phyloP scores from a whole-genome alignment of 192 early-diverging fungal species.

The Coemansia asiatica region DNA sequence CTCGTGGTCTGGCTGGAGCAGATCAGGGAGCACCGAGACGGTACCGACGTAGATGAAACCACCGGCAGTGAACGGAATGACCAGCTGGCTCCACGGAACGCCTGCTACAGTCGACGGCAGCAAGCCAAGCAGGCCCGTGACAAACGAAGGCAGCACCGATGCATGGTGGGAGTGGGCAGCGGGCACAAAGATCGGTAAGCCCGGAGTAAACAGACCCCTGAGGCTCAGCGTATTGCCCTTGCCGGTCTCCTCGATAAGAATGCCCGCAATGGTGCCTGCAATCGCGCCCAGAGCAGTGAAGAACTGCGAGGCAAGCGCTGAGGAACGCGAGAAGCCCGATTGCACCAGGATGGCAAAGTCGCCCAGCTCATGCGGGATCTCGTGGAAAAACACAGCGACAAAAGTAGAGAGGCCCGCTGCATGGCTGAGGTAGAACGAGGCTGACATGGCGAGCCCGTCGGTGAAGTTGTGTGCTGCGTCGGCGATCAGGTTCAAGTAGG shows the following conservation, averaged over 20 bases:
- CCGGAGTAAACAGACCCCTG: conserved; percentile 27
- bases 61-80: conserved; percentile 86
- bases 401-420: conserved; percentile 81
- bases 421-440: conserved; percentile 79
- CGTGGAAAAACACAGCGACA: conserved; percentile 85
- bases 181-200: conserved; percentile 40
- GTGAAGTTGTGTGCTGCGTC: conserved; percentile 85
- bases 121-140: conserved; percentile 27
- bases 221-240: conserved; percentile 41
- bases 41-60: conserved; percentile 87
- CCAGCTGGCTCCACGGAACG: conserved; percentile 69
- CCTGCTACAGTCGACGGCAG: conserved; percentile 56
- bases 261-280: conserved; percentile 73
- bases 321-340: conserved; percentile 72
- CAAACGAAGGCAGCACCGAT: conserved; percentile 18
- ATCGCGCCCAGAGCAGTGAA: conserved; percentile 80
- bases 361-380: conserved; percentile 87
- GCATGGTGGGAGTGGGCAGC: background rate
- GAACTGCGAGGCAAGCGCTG: conserved; percentile 77
- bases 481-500: conserved; percentile 81
- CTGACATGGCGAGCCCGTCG: conserved; percentile 81
- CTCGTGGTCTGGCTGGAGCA: conserved; percentile 65
- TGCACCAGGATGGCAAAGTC: conserved; percentile 87
- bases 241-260: conserved; percentile 71
- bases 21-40: conserved; percentile 80